Percentiles rank a stretch among this genome's conserved stretches.
These are phyloP conservation scores for Iodosphaeria phyllophila DNA, from an alignment of 2,329 filamentous ascomycete genomes.

Conservation along the genomic window DNA sequence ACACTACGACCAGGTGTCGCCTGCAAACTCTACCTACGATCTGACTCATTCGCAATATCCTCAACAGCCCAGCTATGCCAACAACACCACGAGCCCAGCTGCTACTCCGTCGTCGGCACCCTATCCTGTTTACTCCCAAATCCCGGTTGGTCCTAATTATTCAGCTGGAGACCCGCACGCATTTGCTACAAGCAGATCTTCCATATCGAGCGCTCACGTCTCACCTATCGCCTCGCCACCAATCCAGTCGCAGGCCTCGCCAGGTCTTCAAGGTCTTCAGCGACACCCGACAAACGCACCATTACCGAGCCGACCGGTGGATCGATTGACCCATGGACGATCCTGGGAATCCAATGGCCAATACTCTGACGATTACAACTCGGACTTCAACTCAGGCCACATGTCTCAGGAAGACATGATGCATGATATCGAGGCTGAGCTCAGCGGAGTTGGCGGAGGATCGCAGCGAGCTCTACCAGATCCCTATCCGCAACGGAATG, in stretches of 20 bases:
- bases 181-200: slow-evolving; percentile 20
- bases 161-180: slow-evolving; percentile 25
- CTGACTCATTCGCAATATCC: slow-evolving; percentile 14
- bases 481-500: slow-evolving; percentile 19
- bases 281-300: slow-evolving; percentile 42
- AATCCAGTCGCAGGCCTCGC: slow-evolving; percentile 19
- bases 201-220: slow-evolving; percentile 29
- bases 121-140: slow-evolving; percentile 32
- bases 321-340: slow-evolving; percentile 20
- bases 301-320: slow-evolving; percentile 33
- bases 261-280: slow-evolving; percentile 30
- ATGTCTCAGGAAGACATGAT: slow-evolving; percentile 33
- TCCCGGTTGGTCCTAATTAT: slow-evolving; percentile 32
- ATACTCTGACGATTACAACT: slow-evolving; percentile 10
- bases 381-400: slow-evolving; percentile 15
- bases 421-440: slow-evolving; percentile 36
- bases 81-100: slow-evolving; percentile 20
- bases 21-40: slow-evolving; percentile 10
- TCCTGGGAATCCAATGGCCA: slow-evolving; percentile 20
- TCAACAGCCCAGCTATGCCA: slow-evolving; percentile 13
- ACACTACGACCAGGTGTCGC: slow-evolving; percentile 19
- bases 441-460: slow-evolving; percentile 20
- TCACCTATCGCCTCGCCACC: slow-evolving; percentile 28
- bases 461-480: slow-evolving; percentile 21
- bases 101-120: slow-evolving; percentile 24